A percentile compares a stretch with the other conserved stretches of the same genome.
phyloP scores from a whole-genome alignment of 2,329 filamentous ascomycete genomes.

The Didymella lethalis region DNA sequence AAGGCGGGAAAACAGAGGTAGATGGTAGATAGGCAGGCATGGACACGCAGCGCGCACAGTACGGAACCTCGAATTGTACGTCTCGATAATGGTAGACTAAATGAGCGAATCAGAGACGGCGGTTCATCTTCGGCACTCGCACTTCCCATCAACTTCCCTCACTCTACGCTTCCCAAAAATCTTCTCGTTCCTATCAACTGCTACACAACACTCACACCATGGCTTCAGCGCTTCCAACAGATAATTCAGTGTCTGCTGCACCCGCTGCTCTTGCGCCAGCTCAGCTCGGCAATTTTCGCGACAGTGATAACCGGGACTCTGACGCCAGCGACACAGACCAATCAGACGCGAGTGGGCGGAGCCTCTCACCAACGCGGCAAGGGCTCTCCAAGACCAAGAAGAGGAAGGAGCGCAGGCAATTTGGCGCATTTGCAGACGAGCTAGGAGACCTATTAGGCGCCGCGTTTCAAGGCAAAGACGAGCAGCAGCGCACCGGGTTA shows the following conservation, averaged over 20 bases:
- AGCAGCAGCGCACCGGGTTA: constrained; percentile 2
- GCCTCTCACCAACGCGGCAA: constrained; percentile 27
- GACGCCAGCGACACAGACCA: constrained; percentile 36
- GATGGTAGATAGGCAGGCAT: constrained; percentile 33
- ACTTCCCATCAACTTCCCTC: constrained; percentile 23
- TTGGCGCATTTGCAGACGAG: constrained; percentile 33
- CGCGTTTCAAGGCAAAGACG: constrained; percentile 24
- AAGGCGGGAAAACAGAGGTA: constrained; percentile 31
- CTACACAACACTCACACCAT: constrained; percentile 19
- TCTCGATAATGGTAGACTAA: constrained; percentile 28
- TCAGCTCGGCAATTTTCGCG: constrained; percentile 25
- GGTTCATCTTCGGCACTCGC: constrained; percentile 28
- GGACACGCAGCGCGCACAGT: constrained; percentile 21
- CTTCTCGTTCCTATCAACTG: constrained; percentile 6
- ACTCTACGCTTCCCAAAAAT: constrained; percentile 14
- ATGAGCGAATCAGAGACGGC: constrained; percentile 34
- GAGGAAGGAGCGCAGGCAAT: constrained; percentile 31
- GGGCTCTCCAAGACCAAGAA: constrained; percentile 25
- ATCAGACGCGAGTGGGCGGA: constrained; percentile 34
- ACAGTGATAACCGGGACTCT: constrained; percentile 23
- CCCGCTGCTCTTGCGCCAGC: not conserved
- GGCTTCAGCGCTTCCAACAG: constrained; percentile 16
- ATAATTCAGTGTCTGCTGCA: constrained; percentile 1
- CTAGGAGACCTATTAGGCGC: constrained; percentile 28
- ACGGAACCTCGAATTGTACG: constrained; percentile 2